Evolutionary conservation across 805 yeast genomes (phyloP), one percentile per base, ranked within the genome.

Genomic region (Candida xiaguanensis): DNA sequence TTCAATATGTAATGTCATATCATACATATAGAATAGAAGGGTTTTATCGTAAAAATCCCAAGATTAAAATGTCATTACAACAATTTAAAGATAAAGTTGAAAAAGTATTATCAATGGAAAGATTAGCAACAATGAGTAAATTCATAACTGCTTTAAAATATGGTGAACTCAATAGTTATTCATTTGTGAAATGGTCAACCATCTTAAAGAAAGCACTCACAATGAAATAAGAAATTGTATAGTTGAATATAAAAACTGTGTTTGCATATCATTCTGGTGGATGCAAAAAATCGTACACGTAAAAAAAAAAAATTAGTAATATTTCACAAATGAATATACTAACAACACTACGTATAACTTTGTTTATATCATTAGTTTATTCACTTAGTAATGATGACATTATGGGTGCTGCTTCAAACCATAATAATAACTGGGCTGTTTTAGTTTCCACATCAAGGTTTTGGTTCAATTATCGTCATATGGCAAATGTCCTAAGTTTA

Each of bases 381-480:
- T 6, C 31, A 28, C 14, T 13, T 28, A n/a, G n/a, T n/a, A n/a
- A n/a, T n/a, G n/a, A n/a, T n/a, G n/a, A n/a, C n/a, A n/a, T n/a
- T n/a, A n/a, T n/a, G n/a, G 18, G 5, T 28, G 31, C 22, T 13
- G 22, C 26, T 3, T 36, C 39, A 9, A 12, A 83, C 65, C 77
- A 89, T 50, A 77, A 81, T 23, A 78, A 77, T 53, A 78, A 77
- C 55, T 77, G 82, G 82, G 91, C 99, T 0, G 98, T 93, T 4
- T 66, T 93, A 32, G 96, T 93, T 27, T 88, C 96, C 2, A 91
- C 99, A 1, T 89, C 97, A 9, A 70, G 98, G 43, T 93, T 93
- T 65, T 93, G 99, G 99, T 93, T 93, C 73, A 93, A 93, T 61
- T 93, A 93, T 58, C 74, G 99, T 58, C 99, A 93, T 61, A 87